Base-by-base conservation (phyloP, 2,329 filamentous ascomycete species). In the Epichloe baconii region DNA sequence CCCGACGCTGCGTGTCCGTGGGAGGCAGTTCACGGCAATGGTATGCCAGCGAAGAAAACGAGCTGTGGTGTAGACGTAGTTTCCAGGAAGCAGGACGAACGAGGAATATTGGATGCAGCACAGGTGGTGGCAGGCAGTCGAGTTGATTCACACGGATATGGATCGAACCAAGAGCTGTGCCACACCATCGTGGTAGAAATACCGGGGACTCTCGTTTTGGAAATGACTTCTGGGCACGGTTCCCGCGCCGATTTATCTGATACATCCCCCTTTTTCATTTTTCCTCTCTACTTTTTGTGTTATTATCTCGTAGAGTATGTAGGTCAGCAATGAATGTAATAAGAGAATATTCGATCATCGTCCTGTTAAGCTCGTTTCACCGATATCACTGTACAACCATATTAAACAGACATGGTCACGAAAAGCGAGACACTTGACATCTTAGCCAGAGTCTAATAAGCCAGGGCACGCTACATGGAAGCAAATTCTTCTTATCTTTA, bases 201-300 rank as follows among this genome's bases (percentile, higher is more conserved):
- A 34, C 48, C 48, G n/a, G 7, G 35, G 48, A 50, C 34, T n/a
- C 36, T 46, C 12, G 17, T 4, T 46, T 50, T 46, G 48, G 36
- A 4, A 19, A 41, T 26, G 48, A 50, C 14, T 50, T 50, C 17
- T 50, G 48, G 48, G 48, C 36, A 19, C 15, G 12, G 7, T 50
- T 50, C 23, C 35, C 48, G 14, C 48, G 48, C 5, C n/a, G 35
- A 11, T 50, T 50, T 11, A 40, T 46, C 21, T 50, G 35, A 50
- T n/a, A 37, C 23, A 0, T 1, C 21, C 14, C 19, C 15, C 17
- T 17, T 6, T 36, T 19, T n/a, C n/a, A n/a, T 43, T 36, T 11
- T 4, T 4, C 21, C 21, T 38, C 23, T 10, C 15, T 21, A 19
- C 31, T 2, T 36, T 2, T 12, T 19, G 12, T 19, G 6, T 31